Percentiles rank a stretch among this genome's conserved stretches.
Evolutionary conservation across 768 basidiomycete species (phyloP).

Genomic region (Naganishia friedmannii): DNA sequence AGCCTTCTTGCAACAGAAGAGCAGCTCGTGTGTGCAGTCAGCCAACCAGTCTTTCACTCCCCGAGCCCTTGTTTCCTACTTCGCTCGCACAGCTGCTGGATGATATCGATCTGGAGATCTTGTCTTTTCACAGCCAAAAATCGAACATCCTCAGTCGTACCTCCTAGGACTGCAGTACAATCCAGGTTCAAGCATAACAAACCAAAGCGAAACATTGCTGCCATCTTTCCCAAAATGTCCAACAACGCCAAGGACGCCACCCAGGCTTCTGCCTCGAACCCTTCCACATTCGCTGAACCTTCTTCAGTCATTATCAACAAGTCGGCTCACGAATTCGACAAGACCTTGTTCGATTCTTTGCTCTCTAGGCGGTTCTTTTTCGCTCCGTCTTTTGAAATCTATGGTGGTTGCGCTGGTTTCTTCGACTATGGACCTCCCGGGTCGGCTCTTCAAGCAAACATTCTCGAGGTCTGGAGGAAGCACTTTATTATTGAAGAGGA

Average conservation of each 20-base stretch:
- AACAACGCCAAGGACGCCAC: slow-evolving; percentile 9
- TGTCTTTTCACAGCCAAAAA: slow-evolving; percentile 17
- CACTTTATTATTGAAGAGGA: slow-evolving; percentile 98
- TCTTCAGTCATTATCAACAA: slow-evolving; percentile 62
- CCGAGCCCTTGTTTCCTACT: not conserved
- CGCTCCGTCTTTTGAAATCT: slow-evolving; percentile 97
- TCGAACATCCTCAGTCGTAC: not conserved
- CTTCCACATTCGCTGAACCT: slow-evolving; percentile 38
- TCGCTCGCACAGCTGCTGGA: slow-evolving; percentile 2
- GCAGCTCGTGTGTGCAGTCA: too few species aligned
- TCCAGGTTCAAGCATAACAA: slow-evolving; percentile 13
- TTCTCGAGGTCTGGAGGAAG: slow-evolving; percentile 91
- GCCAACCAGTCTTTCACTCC: too few species aligned
- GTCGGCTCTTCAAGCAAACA: slow-evolving; percentile 91
- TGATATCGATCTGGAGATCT: slow-evolving; percentile 23
- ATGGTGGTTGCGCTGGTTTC: slow-evolving; percentile 89
- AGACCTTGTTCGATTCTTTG: slow-evolving; percentile 74
- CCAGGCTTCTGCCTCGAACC: slow-evolving; percentile 43
- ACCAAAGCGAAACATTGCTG: slow-evolving; percentile 9
- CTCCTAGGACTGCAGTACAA: not conserved
- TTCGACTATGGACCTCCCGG: slow-evolving; percentile 98
- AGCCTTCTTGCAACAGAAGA: not conserved
- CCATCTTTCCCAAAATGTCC: slow-evolving; percentile 21
- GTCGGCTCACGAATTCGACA: slow-evolving; percentile 81
- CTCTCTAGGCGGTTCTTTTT: slow-evolving; percentile 93